Base-by-base conservation (phyloP, 352 stramenopile species). In the Hyaloperonospora arabidopsidis region DNA sequence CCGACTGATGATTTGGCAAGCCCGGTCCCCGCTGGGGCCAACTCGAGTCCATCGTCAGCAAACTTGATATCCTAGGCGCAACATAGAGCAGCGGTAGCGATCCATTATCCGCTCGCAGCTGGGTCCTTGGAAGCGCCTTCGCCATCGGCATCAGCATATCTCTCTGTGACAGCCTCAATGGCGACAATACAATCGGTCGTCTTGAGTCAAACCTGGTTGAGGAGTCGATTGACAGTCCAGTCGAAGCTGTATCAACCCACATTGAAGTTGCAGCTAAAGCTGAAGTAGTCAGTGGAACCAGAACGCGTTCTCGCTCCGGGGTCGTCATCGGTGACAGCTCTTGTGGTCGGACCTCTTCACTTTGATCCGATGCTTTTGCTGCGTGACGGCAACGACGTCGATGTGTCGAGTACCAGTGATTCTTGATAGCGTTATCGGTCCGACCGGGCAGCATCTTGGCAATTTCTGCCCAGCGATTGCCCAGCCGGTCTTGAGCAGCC, bases 401-500 rank as follows among this genome's bases (percentile, higher is more conserved):
- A 38, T 74, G 80, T 1, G 81, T 89, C 52, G 81, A 92, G 67
- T 92, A 89, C 79, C 79, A 92, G 60, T 89, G 81, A 59, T 92
- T 92, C 57, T 92, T 92, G 63, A 92, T 88, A 19, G 81, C 81
- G 57, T 92, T 92, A 62, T 92, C 81, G 1, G 79, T 90, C 8
- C 96, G 66, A 1, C 96, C 96, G 5, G 95, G 93, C 15, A 99
- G 76, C n/a, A 95, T 73, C 68, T 98, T 98, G 55, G 95, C 90
- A 61, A 99, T 99, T 67, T 98, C 91, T 14, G 90, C 89, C 97
- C 97, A 99, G 50, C 93, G 84, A 68, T 99, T 99, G 47, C 97
- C 97, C 5, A 95, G 52, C 8, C 59, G 57, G 36, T 74, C 61
- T 61, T 93, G 82, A 0, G 78, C 76, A 10, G 68, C 59, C 34